Evolutionary conservation across 805 yeast genomes (phyloP), one percentile per base, ranked within the genome.

Genomic region (Isabelozyma pseudorhagii): DNA sequence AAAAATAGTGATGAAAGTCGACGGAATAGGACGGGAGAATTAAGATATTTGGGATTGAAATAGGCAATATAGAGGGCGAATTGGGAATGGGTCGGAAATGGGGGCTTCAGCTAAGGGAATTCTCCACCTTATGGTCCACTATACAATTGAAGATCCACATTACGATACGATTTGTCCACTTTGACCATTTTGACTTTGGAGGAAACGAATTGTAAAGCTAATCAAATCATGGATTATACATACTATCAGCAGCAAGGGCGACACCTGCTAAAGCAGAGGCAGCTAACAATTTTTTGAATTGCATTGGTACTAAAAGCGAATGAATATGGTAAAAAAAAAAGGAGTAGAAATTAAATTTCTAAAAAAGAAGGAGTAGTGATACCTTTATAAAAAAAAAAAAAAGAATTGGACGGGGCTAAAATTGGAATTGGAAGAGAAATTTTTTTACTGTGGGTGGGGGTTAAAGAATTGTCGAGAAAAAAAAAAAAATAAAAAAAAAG

Each of bases 201-300:
- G 25, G 25, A 21, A 21, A 21, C 25, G 25, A 21, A 21, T 21
- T 21, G 25, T 21, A 21, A 21, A 21, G 25, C 25, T 21, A 21
- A 21, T 21, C 25, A 21, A 21, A 21, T 14, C 18, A 15, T 11
- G 40, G 18, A 38, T 13, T 38, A 43, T 59, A 62, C 67, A 57
- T 65, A 60, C 68, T 62, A 51, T 63, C 59, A 40, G 65, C 67
- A 58, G 61, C 68, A 41, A 59, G 47, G 28, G 66, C 83, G 51
- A 78, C 57, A 53, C 80, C 79, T 57, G 79, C 76, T 45, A 80
- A 54, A 60, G 84, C 78, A 58, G 78, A 74, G 56, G 75, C 62
- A 53, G 77, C 70, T 56, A 80, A 61, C 62, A 78, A 60, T 54
- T 79, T 69, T 70, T 76, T 81, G 72, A 80, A 71, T 74, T 80